These are phyloP conservation scores for Chlamydomonas sphaeroides DNA, from an alignment of 139 green algal species.

Conservation along the genomic window DNA sequence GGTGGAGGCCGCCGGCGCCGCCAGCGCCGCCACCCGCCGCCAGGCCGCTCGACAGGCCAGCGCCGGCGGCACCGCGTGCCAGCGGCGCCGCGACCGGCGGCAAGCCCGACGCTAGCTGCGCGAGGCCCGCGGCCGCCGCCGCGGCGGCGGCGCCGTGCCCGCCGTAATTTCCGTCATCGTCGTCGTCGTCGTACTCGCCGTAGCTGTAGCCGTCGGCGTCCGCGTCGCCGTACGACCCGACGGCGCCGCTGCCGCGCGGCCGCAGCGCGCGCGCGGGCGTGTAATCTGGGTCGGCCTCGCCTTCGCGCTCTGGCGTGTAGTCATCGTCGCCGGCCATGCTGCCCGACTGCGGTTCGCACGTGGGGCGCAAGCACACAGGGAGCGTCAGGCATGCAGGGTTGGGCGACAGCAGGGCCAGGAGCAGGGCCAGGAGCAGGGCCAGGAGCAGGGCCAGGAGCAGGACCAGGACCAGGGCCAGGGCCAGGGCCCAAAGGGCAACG, in stretches of 20 bases:
- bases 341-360: neutral
- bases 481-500: no score
- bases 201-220: neutral
- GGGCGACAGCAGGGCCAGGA: no score
- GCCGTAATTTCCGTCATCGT: constrained; percentile 14
- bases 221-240: no score
- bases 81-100: neutral
- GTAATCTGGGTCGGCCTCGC: neutral
- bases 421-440: no score
- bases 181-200: neutral
- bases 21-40: no score
- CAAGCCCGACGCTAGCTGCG: constrained; percentile 13
- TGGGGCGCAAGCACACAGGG: no score
- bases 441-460: no score
- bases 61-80: no score
- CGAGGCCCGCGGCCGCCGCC: constrained; percentile 1
- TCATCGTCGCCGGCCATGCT: neutral
- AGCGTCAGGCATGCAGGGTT: no score
- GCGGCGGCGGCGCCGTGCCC: constrained; percentile 19
- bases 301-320: neutral
- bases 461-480: no score
- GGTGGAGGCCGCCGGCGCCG: neutral
- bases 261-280: neutral
- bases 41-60: no score
- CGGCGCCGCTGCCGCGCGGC: neutral